Base-by-base conservation (phyloP, 176 grass and related monocot species). In the Canna indica region DNA sequence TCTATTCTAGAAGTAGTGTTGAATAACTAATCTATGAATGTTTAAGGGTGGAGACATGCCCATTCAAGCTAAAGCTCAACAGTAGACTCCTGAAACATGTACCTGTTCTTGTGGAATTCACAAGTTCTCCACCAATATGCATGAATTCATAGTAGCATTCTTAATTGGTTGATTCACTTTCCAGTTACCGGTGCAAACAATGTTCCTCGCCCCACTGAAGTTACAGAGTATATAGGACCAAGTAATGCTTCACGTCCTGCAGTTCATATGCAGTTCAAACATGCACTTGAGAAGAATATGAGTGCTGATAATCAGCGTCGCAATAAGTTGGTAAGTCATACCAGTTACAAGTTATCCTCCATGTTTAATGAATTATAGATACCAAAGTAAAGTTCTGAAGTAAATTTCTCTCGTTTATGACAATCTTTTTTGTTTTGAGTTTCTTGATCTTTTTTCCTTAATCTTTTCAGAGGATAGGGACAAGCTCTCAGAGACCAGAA, bases 211-310 rank as follows among this genome's bases (percentile, higher is more conserved):
- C 72, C 70, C 48, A 81, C 77, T 28, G 80, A 83, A 84, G 66
- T 32, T 25, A 68, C 67, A 46, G 78, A 91, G 47, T 72, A 58
- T 29, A 68, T 77, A 46, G 85, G 60, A 70, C 73, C 81, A 72
- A 88, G 78, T 75, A 69, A 83, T 84, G 76, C 56, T 68, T 61
- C 78, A 28, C 73, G 74, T 26, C 69, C 71, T 50, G 64, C 81
- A 74, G 63, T 77, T 77, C 74, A 77, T 25, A 79, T 85, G 44
- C 86, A 91, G 70, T 79, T 86, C 47, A 91, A 89, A 78, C 59
- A 35, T 42, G 17, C 68, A 59, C 64, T 74, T 62, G 75, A 77
- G 10, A 84, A 41, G 69, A 53, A 82, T 78, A n/a, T 28, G 12
- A 54, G 78, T 75, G 41, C 76, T 53, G 72, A 30, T 5, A 73